phyloP scores from a whole-genome alignment of 257 asterid genomes.

The Solanum paucissectum region DNA sequence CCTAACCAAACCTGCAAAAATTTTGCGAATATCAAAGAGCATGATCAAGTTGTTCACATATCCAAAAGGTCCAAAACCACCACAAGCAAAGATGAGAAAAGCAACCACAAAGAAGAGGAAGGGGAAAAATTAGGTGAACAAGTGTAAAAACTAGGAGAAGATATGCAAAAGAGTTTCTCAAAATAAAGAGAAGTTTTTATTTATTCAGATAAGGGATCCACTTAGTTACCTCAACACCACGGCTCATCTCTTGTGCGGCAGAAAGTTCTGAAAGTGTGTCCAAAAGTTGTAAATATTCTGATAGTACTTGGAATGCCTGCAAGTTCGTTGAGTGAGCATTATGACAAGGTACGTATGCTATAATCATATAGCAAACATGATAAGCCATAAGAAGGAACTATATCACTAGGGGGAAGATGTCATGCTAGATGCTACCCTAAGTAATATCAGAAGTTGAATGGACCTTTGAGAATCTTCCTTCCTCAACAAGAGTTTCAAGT shows the following conservation, averaged over 20 bases:
- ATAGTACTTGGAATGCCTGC: constrained; percentile 92
- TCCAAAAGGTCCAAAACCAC: not conserved
- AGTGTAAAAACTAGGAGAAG: not conserved
- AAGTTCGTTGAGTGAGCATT: constrained; percentile 12
- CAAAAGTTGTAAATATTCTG: constrained; percentile 89
- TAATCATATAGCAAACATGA: not conserved
- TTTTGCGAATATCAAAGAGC: not conserved
- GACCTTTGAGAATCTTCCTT: constrained; percentile 89
- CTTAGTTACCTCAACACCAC: constrained; percentile 69
- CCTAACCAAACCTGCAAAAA: constrained; percentile 88
- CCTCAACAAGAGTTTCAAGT: constrained; percentile 82
- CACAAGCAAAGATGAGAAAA: not conserved
- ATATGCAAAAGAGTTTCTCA: not conserved
- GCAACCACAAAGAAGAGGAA: not conserved
- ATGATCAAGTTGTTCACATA: not conserved
- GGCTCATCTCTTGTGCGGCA: constrained; percentile 88
- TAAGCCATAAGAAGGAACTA: constrained; percentile 4
- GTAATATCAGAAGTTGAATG: constrained; percentile 15
- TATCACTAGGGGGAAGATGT: constrained; percentile 4
- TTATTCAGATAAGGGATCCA: not conserved
- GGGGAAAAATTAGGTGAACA: not conserved
- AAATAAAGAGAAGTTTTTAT: not conserved
- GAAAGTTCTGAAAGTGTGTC: constrained; percentile 79
- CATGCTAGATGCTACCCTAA: constrained; percentile 8
- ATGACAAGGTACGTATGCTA: not conserved